Conservation (phyloP, 176 grass and related monocot species). For the Oryza brachyantha region DNA sequence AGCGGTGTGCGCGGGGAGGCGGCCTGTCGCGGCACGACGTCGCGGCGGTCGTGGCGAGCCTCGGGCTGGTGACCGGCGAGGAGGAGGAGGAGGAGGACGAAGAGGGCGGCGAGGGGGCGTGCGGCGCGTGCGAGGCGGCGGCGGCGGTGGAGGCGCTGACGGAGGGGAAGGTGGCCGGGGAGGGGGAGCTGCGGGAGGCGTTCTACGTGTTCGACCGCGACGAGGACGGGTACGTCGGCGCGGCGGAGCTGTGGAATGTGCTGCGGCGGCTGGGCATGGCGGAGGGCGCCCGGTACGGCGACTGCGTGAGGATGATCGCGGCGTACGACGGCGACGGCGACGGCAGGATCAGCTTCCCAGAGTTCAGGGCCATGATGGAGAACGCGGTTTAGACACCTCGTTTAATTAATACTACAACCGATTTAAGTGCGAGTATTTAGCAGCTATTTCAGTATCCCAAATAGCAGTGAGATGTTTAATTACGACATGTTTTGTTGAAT, state of each 20-base stretch:
- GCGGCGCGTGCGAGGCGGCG: constrained; percentile 22
- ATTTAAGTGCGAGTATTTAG: no score
- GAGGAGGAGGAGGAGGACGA: not conserved
- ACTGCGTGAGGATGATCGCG: constrained; percentile 65
- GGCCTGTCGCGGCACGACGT: constrained; percentile 16
- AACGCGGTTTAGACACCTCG: constrained; percentile 28
- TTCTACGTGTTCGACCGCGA: constrained; percentile 82
- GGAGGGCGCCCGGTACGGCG: constrained; percentile 45
- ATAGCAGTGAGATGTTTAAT: no score
- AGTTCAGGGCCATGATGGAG: constrained; percentile 75
- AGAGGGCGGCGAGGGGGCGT: not conserved
- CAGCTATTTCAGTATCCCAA: no score
- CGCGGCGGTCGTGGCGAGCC: constrained; percentile 28
- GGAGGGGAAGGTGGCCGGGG: constrained; percentile 51
- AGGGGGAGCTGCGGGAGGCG: constrained; percentile 63
- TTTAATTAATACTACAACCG: no score
- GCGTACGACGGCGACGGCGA: constrained; percentile 58
- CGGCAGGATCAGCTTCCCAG: constrained; percentile 53
- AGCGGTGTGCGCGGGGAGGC: not conserved
- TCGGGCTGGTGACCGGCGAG: constrained; percentile 1
- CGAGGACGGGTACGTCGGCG: constrained; percentile 65
- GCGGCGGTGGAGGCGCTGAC: constrained; percentile 36
- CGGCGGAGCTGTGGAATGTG: constrained; percentile 72
- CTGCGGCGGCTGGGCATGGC: constrained; percentile 43
- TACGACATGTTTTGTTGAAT: no score